Conservation (phyloP, 805 yeast species). For the Ogataea chonburiensis region DNA sequence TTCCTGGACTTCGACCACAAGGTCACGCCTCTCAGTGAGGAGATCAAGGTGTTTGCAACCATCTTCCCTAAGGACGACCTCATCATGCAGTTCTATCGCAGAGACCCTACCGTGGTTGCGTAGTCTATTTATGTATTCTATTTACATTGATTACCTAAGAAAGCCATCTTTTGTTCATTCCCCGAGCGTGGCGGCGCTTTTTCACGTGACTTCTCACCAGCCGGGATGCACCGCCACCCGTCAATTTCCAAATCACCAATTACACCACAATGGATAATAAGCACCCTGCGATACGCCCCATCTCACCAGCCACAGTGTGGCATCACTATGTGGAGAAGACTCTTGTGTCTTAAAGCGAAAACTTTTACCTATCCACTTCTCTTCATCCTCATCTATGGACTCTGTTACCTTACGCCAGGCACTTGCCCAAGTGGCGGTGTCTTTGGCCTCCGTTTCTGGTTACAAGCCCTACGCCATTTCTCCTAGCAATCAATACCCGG, state of each 20-base stretch:
- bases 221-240: slow-evolving; percentile 15
- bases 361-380: slow-evolving; percentile 1
- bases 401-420: slow-evolving; percentile 5
- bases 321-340: slow-evolving; percentile 12
- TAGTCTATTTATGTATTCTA: slow-evolving; percentile 9
- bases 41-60: slow-evolving; percentile 95
- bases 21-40: slow-evolving; percentile 81
- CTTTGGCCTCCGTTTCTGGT: slow-evolving; percentile 13
- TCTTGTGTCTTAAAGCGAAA: background rate
- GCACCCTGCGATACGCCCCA: slow-evolving; percentile 1
- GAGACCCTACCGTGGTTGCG: slow-evolving; percentile 48
- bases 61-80: slow-evolving; percentile 97
- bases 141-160: too few species aligned
- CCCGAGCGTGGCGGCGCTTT: slow-evolving; percentile 3
- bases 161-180: slow-evolving; percentile 3
- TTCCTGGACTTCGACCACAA: slow-evolving; percentile 77
- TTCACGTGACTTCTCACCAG: slow-evolving; percentile 17
- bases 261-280: slow-evolving; percentile 6
- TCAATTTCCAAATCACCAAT: slow-evolving; percentile 7
- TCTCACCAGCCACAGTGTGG: slow-evolving; percentile 17
- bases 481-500: slow-evolving; percentile 7
- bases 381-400: slow-evolving; percentile 3
- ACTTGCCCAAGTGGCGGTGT: slow-evolving; percentile 11
- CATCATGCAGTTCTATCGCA: slow-evolving; percentile 65
- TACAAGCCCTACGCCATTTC: slow-evolving; percentile 17